These are phyloP conservation scores for Sphaerulina vaccinii DNA, from an alignment of 2,329 filamentous ascomycete genomes.

Conservation along the genomic window DNA sequence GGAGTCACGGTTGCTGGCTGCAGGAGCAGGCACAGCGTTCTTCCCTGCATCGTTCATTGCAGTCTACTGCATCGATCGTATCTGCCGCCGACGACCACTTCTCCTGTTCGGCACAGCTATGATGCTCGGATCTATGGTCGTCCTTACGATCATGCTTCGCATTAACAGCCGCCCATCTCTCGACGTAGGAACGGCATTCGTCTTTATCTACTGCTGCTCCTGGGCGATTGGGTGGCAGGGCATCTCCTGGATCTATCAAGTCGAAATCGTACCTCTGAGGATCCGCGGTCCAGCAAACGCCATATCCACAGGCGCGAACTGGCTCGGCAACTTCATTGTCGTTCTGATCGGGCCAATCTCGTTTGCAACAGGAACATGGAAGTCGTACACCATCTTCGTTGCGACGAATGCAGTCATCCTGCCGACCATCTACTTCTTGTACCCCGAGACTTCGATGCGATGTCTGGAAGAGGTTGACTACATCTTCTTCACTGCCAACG, in stretches of 20 bases:
- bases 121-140: slow-evolving; percentile 65
- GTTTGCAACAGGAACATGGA: slow-evolving; percentile 54
- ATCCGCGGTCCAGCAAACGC: slow-evolving; percentile 65
- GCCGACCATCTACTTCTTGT: slow-evolving; percentile 60
- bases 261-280: slow-evolving; percentile 60
- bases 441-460: slow-evolving; percentile 56
- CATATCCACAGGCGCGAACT: slow-evolving; percentile 61
- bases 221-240: slow-evolving; percentile 62
- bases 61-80: slow-evolving; percentile 44
- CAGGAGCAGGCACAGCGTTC: slow-evolving; percentile 45
- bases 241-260: slow-evolving; percentile 62
- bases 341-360: slow-evolving; percentile 62
- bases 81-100: slow-evolving; percentile 35
- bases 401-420: slow-evolving; percentile 48
- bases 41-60: slow-evolving; percentile 52
- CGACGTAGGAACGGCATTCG: slow-evolving; percentile 51
- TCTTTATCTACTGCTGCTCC: slow-evolving; percentile 62
- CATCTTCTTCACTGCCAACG: slow-evolving; percentile 55
- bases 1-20: slow-evolving; percentile 36
- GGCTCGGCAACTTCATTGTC: slow-evolving; percentile 61
- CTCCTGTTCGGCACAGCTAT: slow-evolving; percentile 37
- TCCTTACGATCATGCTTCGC: slow-evolving; percentile 48
- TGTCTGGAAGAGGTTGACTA: slow-evolving; percentile 67
- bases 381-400: slow-evolving; percentile 73
- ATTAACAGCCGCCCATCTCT: slow-evolving; percentile 40